Conservation (phyloP, 148 eudicot genomes). For the Arctostaphylos glauca region DNA sequence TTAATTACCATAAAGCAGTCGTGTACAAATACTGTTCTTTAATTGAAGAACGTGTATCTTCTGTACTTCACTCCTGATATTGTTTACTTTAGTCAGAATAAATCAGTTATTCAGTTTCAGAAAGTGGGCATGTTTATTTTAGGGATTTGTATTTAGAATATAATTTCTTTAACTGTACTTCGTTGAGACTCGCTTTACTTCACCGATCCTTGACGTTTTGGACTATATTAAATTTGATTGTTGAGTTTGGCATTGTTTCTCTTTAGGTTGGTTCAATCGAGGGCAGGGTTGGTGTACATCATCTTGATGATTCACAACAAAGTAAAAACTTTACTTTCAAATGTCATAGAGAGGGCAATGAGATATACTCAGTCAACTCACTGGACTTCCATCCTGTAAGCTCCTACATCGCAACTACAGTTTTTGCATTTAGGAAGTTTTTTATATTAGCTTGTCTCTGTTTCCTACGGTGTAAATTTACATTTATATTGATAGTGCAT, state of each 20-base stretch:
- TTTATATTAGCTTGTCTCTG: neutral
- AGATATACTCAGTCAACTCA: conserved; percentile 88
- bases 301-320: conserved; percentile 85
- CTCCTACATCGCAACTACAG: conserved; percentile 2
- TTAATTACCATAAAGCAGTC: neutral
- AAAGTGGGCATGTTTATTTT: neutral
- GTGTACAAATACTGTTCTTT: neutral
- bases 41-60: neutral
- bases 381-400: conserved; percentile 91
- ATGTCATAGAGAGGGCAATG: conserved; percentile 88
- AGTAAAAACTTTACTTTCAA: conserved; percentile 91
- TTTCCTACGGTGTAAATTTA: neutral
- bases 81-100: neutral
- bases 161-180: neutral
- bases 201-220: neutral
- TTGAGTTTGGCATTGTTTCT: conserved; percentile 15
- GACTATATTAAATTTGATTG: neutral
- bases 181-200: neutral
- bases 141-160: neutral
- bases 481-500: neutral
- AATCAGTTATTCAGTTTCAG: neutral
- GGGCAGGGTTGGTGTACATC: conserved; percentile 97
- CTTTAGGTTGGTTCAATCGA: conserved; percentile 91
- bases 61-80: neutral
- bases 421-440: neutral